Percentiles rank a stretch among this genome's conserved stretches.
Conservation (phyloP, 495 filamentous ascomycete genomes). For the Penicillium chermesinum region DNA sequence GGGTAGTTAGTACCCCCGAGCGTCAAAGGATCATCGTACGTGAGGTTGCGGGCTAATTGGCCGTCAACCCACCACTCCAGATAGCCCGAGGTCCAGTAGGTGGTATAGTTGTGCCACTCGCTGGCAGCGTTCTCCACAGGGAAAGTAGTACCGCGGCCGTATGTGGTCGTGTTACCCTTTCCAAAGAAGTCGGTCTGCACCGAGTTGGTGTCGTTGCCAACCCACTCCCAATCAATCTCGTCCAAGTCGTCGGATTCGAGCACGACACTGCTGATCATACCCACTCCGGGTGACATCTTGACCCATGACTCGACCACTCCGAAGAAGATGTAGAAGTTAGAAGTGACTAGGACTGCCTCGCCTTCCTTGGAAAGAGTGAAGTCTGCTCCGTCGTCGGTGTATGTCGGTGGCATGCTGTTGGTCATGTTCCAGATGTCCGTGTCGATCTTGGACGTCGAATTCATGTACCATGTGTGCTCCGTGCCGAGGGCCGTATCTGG, state of each 20-base stretch:
- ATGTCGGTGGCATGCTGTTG: constrained; percentile 48
- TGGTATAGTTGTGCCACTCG: constrained; percentile 80
- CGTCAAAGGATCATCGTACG: constrained; percentile 43
- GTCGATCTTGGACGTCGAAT: constrained; percentile 54
- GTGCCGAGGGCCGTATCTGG: constrained; percentile 64
- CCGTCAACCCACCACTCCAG: constrained; percentile 82
- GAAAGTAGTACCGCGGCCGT: constrained; percentile 66
- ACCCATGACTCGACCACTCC: constrained; percentile 68
- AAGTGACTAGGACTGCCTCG: constrained; percentile 66
- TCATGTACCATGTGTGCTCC: constrained; percentile 51
- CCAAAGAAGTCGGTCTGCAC: constrained; percentile 94
- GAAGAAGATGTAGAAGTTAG: constrained; percentile 81
- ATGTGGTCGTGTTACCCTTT: constrained; percentile 71
- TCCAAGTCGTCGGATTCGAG: constrained; percentile 87
- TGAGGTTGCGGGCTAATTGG: constrained; percentile 61
- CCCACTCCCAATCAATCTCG: constrained; percentile 84
- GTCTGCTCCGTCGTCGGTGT: constrained; percentile 53
- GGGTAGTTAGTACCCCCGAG: constrained; percentile 66
- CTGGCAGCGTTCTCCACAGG: constrained; percentile 54
- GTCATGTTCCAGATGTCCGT: constrained; percentile 58
- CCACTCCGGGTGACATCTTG: constrained; percentile 63
- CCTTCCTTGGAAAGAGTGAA: constrained; percentile 65
- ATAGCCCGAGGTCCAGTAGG: constrained; percentile 74
- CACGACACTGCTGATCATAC: constrained; percentile 79
- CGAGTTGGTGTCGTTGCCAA: constrained; percentile 48